Conservation (phyloP, 805 yeast genomes). For the Kurtzmaniella cleridarum region DNA sequence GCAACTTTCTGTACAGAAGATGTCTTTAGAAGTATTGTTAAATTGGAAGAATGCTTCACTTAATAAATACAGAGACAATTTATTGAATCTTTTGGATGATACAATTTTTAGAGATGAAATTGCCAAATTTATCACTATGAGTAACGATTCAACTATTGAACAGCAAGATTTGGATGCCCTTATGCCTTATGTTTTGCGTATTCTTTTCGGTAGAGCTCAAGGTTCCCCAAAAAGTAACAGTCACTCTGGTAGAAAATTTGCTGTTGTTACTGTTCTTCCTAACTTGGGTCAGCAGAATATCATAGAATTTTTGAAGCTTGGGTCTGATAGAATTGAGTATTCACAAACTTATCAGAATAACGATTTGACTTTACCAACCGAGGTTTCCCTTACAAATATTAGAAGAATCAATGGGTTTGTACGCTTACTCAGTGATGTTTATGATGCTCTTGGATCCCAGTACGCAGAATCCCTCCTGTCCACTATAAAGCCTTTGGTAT, state of each 20-base stretch:
- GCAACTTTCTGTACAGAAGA: slow-evolving; percentile 57
- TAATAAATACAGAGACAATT: slow-evolving; percentile 65
- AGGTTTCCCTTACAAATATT: slow-evolving; percentile 25
- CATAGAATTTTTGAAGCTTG: slow-evolving; percentile 54
- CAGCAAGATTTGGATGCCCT: slow-evolving; percentile 52
- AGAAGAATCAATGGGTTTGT: slow-evolving; percentile 61
- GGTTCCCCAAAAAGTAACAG: slow-evolving; percentile 60
- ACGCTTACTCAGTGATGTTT: slow-evolving; percentile 51
- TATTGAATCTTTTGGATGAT: slow-evolving; percentile 75
- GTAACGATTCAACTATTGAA: slow-evolving; percentile 52
- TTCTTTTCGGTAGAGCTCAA: slow-evolving; percentile 84
- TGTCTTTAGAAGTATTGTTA: slow-evolving; percentile 65
- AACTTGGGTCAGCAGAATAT: slow-evolving; percentile 50
- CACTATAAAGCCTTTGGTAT: slow-evolving; percentile 53
- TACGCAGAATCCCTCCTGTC: slow-evolving; percentile 44
- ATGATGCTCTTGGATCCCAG: slow-evolving; percentile 54
- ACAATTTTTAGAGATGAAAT: slow-evolving; percentile 82
- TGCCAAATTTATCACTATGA: slow-evolving; percentile 48
- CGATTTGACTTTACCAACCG: slow-evolving; percentile 10
- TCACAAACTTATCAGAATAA: slow-evolving; percentile 7
- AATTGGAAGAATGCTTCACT: slow-evolving; percentile 56
- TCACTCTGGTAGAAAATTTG: slow-evolving; percentile 65
- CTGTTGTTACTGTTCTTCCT: slow-evolving; percentile 61
- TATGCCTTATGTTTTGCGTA: slow-evolving; percentile 69
- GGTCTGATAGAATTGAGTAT: slow-evolving; percentile 49